These are phyloP conservation scores for Anethum foeniculum DNA, from an alignment of 140 eudicot genomes.

Conservation along the genomic window DNA sequence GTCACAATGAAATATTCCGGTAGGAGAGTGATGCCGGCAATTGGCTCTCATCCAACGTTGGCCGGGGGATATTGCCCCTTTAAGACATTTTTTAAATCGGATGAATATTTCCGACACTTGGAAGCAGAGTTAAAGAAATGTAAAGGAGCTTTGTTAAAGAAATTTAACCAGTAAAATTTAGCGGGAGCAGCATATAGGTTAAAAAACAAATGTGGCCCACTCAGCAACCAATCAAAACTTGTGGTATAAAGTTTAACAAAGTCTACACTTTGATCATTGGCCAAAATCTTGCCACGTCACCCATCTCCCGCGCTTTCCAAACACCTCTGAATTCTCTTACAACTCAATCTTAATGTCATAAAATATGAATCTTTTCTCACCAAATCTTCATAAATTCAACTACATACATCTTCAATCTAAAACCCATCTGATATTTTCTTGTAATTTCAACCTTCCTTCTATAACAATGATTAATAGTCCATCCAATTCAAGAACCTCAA, in stretches of 20 bases:
- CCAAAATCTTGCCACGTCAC: constrained; percentile 6
- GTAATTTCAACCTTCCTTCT: background rate
- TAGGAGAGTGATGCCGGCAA: too few species aligned
- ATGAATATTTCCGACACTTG: too few species aligned
- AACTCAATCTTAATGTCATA: background rate
- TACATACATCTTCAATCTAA: background rate
- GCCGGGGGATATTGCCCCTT: too few species aligned
- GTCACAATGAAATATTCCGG: too few species aligned
- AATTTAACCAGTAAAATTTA: background rate
- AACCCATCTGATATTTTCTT: background rate
- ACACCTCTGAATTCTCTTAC: background rate
- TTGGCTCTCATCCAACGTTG: too few species aligned
- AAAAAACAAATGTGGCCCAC: background rate
- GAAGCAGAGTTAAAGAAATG: too few species aligned
- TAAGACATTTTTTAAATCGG: too few species aligned
- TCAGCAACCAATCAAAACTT: background rate
- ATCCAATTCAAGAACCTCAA: constrained; percentile 2
- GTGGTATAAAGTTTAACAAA: background rate
- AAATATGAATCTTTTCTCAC: constrained; percentile 3
- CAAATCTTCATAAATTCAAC: background rate
- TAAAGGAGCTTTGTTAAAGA: background rate
- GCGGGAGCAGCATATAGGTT: background rate
- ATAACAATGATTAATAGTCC: background rate
- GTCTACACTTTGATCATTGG: background rate
- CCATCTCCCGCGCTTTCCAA: background rate